Evolutionary conservation across 345 rosid genomes (phyloP).

Genomic region (Barbarea vulgaris): DNA sequence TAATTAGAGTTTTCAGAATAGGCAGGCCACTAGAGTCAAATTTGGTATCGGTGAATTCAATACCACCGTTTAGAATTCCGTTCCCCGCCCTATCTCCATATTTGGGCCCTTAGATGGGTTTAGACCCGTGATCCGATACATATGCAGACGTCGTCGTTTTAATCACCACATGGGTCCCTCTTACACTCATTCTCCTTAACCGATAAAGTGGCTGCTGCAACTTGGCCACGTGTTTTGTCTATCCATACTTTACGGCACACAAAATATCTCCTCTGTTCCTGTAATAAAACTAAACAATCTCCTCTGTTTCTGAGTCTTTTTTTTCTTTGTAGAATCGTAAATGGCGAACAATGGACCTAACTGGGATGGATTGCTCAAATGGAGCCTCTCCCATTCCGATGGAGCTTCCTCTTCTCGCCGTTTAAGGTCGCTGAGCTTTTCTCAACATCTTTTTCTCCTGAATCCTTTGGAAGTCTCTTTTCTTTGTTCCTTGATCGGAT

Average conservation of each 20-base stretch:
- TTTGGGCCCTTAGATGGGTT: background rate
- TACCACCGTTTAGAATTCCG: too few species aligned
- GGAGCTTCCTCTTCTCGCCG: slow-evolving; percentile 56
- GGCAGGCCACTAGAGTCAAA: too few species aligned
- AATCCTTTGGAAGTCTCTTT: background rate
- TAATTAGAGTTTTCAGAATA: too few species aligned
- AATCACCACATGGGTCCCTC: background rate
- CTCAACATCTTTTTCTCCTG: background rate
- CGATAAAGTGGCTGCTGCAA: slow-evolving; percentile 8
- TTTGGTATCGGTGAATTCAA: too few species aligned
- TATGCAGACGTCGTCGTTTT: background rate
- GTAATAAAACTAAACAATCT: slow-evolving; percentile 23
- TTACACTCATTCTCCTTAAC: background rate
- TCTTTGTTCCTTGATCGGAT: slow-evolving; percentile 14
- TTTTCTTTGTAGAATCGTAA: background rate
- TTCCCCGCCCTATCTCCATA: too few species aligned
- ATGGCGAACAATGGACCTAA: slow-evolving; percentile 85
- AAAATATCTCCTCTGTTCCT: slow-evolving; percentile 22
- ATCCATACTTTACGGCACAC: slow-evolving; percentile 10
- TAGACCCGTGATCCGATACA: background rate
- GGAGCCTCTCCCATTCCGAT: slow-evolving; percentile 92
- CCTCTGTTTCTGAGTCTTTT: background rate
- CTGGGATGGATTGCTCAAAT: slow-evolving; percentile 92
- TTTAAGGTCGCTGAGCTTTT: slow-evolving; percentile 52
- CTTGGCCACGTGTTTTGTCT: slow-evolving; percentile 33